Conservation (phyloP, 2,329 filamentous ascomycete species). For the Hymenoscyphus scutula region DNA sequence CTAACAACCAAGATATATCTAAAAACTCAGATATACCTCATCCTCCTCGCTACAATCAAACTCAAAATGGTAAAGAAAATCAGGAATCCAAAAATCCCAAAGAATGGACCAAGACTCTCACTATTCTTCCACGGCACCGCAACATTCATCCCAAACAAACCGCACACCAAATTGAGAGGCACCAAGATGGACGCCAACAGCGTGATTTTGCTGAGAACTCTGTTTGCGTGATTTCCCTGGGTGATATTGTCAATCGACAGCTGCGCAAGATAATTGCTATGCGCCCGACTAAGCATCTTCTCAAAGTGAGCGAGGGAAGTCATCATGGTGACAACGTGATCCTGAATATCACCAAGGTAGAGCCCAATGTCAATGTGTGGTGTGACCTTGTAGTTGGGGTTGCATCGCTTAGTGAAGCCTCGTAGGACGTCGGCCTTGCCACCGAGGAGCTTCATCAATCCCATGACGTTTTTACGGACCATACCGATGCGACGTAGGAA, state of each 20-base stretch:
- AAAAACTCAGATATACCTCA: slow-evolving; percentile 31
- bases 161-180: slow-evolving; percentile 85
- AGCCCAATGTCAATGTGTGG: slow-evolving; percentile 95
- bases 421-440: slow-evolving; percentile 98
- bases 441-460: slow-evolving; percentile 84
- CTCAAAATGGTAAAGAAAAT: slow-evolving; percentile 44
- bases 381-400: slow-evolving; percentile 93
- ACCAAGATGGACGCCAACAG: slow-evolving; percentile 93
- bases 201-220: slow-evolving; percentile 91
- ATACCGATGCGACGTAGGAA: slow-evolving; percentile 88
- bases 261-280: slow-evolving; percentile 95
- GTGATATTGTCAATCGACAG: slow-evolving; percentile 88
- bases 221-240: slow-evolving; percentile 84
- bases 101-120: slow-evolving; percentile 53
- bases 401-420: slow-evolving; percentile 97
- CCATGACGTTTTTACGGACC: slow-evolving; percentile 92
- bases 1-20: slow-evolving; percentile 27
- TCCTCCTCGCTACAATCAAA: slow-evolving; percentile 28
- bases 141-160: slow-evolving; percentile 74
- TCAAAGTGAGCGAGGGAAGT: slow-evolving; percentile 94
- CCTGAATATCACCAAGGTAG: slow-evolving; percentile 96
- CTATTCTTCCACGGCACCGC: slow-evolving; percentile 60
- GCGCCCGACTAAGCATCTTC: slow-evolving; percentile 91
- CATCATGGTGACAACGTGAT: slow-evolving; percentile 99
- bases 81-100: slow-evolving; percentile 58